Conservation (phyloP, 2,329 filamentous ascomycete genomes). For the Fusarium armeniacum region DNA sequence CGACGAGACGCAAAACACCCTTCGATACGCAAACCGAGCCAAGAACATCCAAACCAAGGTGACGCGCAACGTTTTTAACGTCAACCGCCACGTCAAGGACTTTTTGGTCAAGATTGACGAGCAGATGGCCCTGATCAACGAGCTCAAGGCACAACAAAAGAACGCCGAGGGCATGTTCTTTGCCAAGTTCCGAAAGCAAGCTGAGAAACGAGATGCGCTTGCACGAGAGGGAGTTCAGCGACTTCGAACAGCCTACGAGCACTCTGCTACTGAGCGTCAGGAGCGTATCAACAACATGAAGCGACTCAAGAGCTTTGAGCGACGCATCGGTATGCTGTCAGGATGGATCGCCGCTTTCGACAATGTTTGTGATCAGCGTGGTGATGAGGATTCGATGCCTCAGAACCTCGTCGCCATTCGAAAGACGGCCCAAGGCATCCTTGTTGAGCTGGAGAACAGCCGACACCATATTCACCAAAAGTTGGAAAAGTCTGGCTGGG, state of each 20-base stretch:
- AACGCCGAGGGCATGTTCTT: conserved; percentile 87
- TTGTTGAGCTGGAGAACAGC: conserved; percentile 90
- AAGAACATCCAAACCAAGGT: conserved; percentile 99
- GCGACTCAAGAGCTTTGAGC: conserved; percentile 84
- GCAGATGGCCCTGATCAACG: conserved; percentile 96
- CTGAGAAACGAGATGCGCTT: conserved; percentile 83
- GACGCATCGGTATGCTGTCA: conserved; percentile 86
- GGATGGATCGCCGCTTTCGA: conserved; percentile 96
- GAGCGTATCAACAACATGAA: conserved; percentile 86
- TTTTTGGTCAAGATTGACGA: conserved; percentile 99
- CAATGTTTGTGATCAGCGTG: conserved; percentile 76
- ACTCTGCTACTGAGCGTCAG: conserved; percentile 80
- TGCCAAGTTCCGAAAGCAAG: conserved; percentile 90
- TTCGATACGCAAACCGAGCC: conserved; percentile 95
- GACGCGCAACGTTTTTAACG: conserved; percentile 98
- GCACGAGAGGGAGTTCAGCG: conserved; percentile 83
- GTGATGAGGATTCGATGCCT: conserved; percentile 69
- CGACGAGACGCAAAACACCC: conserved; percentile 97
- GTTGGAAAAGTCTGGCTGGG: conserved; percentile 86
- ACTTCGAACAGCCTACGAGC: conserved; percentile 86
- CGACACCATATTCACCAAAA: conserved; percentile 91
- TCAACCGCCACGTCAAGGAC: conserved; percentile 98
- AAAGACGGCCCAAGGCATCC: conserved; percentile 88
- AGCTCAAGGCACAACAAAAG: conserved; percentile 92
- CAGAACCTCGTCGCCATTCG: conserved; percentile 80